Base-by-base conservation (phyloP, 192 early-diverging fungal species). In the Gorgonomyces haynaldii region DNA sequence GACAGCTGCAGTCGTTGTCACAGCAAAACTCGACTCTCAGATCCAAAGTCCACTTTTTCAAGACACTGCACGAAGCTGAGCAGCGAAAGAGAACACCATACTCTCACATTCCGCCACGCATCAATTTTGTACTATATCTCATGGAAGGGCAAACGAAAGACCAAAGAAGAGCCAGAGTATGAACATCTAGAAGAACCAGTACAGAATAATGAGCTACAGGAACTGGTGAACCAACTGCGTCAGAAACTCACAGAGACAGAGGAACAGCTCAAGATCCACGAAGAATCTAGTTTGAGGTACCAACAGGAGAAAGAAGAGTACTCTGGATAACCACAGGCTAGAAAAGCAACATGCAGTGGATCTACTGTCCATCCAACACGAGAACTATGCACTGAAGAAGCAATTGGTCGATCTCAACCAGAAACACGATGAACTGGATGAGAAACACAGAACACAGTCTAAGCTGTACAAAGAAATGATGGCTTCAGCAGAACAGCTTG, bases 11-110 rank as follows among this genome's bases (percentile, higher is more conserved):
- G 16, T 2, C 37, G 3, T 26, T 49, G n/a, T 26, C 13, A 15
- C 23, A 23, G 4, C 21, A 35, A n/a, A 28, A 23, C 1, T 35
- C 29, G 2, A 5, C 10, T 6, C 46, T 49, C 0, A 49, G 28
- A 38, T 26, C 46, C 9, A 49, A 57, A 23, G 43, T 57, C 9
- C 27, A 51, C 22, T 57, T 24, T 45, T 57, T 58, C 42, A 57
- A 59, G 28, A 48, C 74, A 6, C 34, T 76, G 37, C 66, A 76
- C 36, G 69, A 76, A 61, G 64, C 74, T 10, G 74, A 76, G 49
- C 48, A 52, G 1, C 49, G 64, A 17, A 66, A 70, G 29, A 39
- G 61, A 25, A 57, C 56, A 0, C 57, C 62, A 19, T 76, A 76
- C 45, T 64, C 65, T 19, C 74, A 76, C 54, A 76, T 76, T 29